Percentiles rank a stretch among this genome's conserved stretches.
Conservation (phyloP, 768 basidiomycete species). For the Terana coerulea region DNA sequence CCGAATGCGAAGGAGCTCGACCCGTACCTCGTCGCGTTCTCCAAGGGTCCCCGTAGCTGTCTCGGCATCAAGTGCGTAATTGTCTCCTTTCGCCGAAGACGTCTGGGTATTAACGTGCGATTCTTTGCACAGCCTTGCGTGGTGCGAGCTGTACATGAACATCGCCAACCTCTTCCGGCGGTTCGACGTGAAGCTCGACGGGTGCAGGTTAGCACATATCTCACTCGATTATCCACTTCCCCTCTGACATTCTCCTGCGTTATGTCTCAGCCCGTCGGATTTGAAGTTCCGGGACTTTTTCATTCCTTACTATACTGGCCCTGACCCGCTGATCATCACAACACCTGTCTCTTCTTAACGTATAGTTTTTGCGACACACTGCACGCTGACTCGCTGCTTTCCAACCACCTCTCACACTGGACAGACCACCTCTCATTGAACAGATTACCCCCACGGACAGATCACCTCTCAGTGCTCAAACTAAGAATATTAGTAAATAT, state of each 20-base stretch:
- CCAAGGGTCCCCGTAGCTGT: slow-evolving; percentile 43
- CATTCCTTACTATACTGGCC: slow-evolving; percentile 8
- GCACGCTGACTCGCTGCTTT: too few species aligned
- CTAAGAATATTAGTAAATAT: too few species aligned
- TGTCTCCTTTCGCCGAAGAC: background rate
- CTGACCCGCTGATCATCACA: background rate
- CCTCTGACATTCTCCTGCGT: too few species aligned
- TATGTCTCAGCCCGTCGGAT: background rate
- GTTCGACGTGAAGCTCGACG: slow-evolving; percentile 31
- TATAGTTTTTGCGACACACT: too few species aligned
- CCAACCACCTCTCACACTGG: too few species aligned
- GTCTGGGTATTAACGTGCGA: background rate
- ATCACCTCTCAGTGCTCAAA: too few species aligned
- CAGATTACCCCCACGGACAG: too few species aligned
- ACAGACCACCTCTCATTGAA: too few species aligned
- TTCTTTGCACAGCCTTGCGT: slow-evolving; percentile 37
- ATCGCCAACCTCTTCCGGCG: slow-evolving; percentile 39
- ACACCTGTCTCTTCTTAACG: background rate
- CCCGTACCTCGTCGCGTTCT: slow-evolving; percentile 39
- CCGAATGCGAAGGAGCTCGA: slow-evolving; percentile 34
- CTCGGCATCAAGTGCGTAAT: slow-evolving; percentile 39
- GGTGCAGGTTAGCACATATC: too few species aligned
- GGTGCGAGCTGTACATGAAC: slow-evolving; percentile 40
- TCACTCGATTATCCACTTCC: too few species aligned
- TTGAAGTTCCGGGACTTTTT: slow-evolving; percentile 2